Evolutionary conservation across 2,329 filamentous ascomycete species (phyloP).

Genomic region (Lasiodiplodia sp.): DNA sequence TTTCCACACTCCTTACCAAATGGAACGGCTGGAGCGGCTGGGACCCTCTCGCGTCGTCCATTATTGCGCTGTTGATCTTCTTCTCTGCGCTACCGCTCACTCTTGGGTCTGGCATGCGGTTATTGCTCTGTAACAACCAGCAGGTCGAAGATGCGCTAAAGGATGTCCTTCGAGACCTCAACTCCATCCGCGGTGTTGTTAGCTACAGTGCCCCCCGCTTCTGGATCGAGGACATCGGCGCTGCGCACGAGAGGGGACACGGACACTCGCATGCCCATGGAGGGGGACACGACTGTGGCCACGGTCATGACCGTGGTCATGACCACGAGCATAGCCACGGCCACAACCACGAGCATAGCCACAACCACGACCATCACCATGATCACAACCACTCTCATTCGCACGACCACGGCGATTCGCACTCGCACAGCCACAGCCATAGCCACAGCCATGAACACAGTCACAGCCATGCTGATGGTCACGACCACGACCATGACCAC

Average conservation of each 20-base stretch:
- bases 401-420: slow-evolving; percentile 46
- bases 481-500: slow-evolving; percentile 35
- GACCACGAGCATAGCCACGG: slow-evolving; percentile 36
- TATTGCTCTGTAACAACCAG: slow-evolving; percentile 85
- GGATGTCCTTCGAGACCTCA: slow-evolving; percentile 83
- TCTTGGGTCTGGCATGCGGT: slow-evolving; percentile 78
- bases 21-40: slow-evolving; percentile 91
- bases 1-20: slow-evolving; percentile 87
- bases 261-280: slow-evolving; percentile 34
- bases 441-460: slow-evolving; percentile 34
- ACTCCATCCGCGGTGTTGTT: slow-evolving; percentile 81
- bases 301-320: slow-evolving; percentile 35
- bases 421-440: slow-evolving; percentile 37
- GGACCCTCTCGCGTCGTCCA: slow-evolving; percentile 91
- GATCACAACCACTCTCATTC: slow-evolving; percentile 42
- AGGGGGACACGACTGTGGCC: slow-evolving; percentile 41
- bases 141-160: slow-evolving; percentile 87
- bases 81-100: slow-evolving; percentile 90
- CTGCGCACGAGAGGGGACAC: slow-evolving; percentile 52
- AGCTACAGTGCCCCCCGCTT: slow-evolving; percentile 89
- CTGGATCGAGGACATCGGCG: slow-evolving; percentile 79
- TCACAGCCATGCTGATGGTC: slow-evolving; percentile 44
- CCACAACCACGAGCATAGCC: slow-evolving; percentile 46
- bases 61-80: slow-evolving; percentile 93
- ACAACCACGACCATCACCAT: slow-evolving; percentile 50